phyloP scores from a whole-genome alignment of 2,329 filamentous ascomycete genomes.

The Capronia epimyces region DNA sequence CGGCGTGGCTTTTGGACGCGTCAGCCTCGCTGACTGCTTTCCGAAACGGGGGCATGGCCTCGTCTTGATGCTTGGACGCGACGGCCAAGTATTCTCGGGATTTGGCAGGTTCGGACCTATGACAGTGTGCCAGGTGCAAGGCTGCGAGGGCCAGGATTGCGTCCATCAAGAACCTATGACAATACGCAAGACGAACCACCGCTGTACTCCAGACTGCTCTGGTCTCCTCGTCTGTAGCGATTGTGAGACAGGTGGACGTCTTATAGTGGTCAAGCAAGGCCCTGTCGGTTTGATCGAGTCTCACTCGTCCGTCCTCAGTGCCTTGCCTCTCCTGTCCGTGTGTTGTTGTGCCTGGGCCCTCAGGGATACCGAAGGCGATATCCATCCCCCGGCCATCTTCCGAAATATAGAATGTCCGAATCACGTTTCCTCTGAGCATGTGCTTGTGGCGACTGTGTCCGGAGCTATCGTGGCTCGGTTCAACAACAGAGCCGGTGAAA shows the following conservation, averaged over 20 bases:
- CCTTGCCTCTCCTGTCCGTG: too few relatives aligned
- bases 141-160: constrained; percentile 37
- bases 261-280: background rate
- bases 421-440: background rate
- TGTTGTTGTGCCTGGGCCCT: too few relatives aligned
- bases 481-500: background rate
- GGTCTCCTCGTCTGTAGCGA: background rate
- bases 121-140: constrained; percentile 33
- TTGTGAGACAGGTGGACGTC: background rate
- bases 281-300: background rate
- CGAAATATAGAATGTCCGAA: background rate
- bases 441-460: background rate
- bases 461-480: background rate
- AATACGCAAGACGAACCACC: background rate
- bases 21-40: background rate
- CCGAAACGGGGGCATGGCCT: background rate
- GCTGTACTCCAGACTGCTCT: background rate
- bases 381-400: too few relatives aligned
- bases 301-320: background rate
- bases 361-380: too few relatives aligned
- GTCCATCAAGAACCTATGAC: constrained; percentile 37
- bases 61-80: background rate
- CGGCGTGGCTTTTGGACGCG: background rate
- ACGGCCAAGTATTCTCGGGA: background rate
- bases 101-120: background rate